A percentile compares a stretch with the other conserved stretches of the same genome.
phyloP scores from a whole-genome alignment of 78 protist species.

The Bodo saltans region DNA sequence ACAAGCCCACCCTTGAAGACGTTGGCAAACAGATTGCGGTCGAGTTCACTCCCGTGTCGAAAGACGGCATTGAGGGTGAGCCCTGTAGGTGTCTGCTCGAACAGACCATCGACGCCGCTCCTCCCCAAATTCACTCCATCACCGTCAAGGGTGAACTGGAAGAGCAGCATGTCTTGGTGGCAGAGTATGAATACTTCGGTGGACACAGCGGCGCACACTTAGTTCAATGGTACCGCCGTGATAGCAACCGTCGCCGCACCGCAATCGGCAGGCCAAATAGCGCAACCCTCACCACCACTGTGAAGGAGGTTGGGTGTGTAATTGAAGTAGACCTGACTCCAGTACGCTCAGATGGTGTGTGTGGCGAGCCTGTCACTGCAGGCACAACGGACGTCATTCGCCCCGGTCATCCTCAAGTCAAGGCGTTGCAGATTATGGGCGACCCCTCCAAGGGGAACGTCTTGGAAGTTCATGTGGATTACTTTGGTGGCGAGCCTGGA shows the following conservation, averaged over 20 bases:
- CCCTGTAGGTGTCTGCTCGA: background rate
- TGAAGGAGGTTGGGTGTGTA: background rate
- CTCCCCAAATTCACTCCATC: background rate
- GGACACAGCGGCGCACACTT: background rate
- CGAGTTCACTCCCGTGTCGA: background rate
- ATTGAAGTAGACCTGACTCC: conserved; percentile 10
- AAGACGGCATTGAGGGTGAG: background rate
- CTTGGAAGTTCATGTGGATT: background rate
- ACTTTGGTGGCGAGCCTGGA: background rate
- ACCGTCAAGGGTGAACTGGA: background rate
- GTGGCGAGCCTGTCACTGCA: background rate
- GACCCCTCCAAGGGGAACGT: background rate
- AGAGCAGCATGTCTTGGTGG: background rate
- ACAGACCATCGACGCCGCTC: background rate
- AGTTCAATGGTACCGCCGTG: background rate
- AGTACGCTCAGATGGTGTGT: background rate
- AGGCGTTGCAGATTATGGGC: background rate
- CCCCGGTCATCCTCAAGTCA: background rate
- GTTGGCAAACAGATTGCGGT: background rate
- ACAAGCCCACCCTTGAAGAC: background rate
- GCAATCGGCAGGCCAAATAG: background rate
- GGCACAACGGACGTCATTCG: background rate
- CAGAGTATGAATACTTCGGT: background rate
- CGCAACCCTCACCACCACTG: background rate
- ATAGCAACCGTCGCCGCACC: background rate